phyloP scores from a whole-genome alignment of 2,329 filamentous ascomycete species.

The Beauveria medogensis region DNA sequence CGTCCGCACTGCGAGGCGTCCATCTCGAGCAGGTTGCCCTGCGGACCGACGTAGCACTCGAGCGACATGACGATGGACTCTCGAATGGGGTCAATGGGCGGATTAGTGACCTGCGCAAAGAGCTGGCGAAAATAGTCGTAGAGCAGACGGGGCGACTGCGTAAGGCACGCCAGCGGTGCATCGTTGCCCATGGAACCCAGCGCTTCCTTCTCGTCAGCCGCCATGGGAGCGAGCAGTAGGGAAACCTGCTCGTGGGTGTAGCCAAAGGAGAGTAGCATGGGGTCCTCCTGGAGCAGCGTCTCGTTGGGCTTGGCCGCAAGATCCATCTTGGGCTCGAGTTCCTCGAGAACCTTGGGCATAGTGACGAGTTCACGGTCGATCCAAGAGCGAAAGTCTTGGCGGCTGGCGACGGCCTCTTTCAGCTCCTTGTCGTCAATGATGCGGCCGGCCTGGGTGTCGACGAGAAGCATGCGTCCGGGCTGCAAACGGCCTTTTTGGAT shows the following conservation, averaged over 20 bases:
- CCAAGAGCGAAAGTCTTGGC: conserved; percentile 84
- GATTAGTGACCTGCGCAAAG: conserved; percentile 96
- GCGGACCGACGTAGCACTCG: conserved; percentile 91
- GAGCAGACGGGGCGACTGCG: conserved; percentile 78
- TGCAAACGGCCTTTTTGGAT: conserved; percentile 90
- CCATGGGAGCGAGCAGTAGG: conserved; percentile 88
- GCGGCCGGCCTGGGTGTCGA: conserved; percentile 80
- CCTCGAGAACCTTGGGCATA: conserved; percentile 64
- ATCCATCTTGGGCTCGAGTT: conserved; percentile 51
- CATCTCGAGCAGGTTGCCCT: conserved; percentile 94
- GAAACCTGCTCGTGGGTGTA: conserved; percentile 96
- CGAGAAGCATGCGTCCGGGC: conserved; percentile 90
- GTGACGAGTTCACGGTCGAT: conserved; percentile 78
- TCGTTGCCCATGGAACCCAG: conserved; percentile 98
- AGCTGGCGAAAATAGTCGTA: conserved; percentile 98
- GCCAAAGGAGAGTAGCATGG: conserved; percentile 76
- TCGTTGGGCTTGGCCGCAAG: conserved; percentile 61
- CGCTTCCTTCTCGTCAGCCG: conserved; percentile 93
- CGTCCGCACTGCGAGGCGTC: conserved; percentile 80
- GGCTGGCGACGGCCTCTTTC: conserved; percentile 78
- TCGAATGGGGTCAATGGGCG: conserved; percentile 92
- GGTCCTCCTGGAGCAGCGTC: conserved; percentile 71
- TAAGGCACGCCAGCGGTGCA: conserved; percentile 82
- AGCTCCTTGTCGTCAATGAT: conserved; percentile 93
- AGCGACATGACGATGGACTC: conserved; percentile 98